These are phyloP conservation scores for Apiospora pterosperma DNA, from an alignment of 2,329 filamentous ascomycete genomes.

Conservation along the genomic window DNA sequence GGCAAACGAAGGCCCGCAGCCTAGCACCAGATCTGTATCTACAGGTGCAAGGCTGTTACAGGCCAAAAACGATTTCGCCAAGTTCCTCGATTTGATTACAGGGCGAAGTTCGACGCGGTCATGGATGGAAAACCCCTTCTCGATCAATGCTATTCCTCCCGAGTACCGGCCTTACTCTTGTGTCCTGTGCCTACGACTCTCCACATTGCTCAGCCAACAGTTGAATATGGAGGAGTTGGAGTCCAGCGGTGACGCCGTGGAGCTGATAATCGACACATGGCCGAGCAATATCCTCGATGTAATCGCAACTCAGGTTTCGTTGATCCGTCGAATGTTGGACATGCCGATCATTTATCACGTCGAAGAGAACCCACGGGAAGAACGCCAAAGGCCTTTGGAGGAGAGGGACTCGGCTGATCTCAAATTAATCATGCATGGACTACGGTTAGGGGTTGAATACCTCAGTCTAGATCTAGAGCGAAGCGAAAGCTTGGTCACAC, in stretches of 20 bases:
- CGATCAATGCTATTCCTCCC: slow-evolving; percentile 54
- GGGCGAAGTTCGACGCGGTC: slow-evolving; percentile 48
- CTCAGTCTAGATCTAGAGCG: slow-evolving; percentile 60
- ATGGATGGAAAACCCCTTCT: slow-evolving; percentile 58
- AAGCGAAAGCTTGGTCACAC: slow-evolving; percentile 43
- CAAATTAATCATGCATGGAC: slow-evolving; percentile 57
- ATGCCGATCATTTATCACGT: slow-evolving; percentile 57
- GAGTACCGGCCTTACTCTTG: slow-evolving; percentile 59
- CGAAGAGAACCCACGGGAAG: slow-evolving; percentile 45
- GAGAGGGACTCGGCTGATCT: slow-evolving; percentile 46
- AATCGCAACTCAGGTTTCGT: slow-evolving; percentile 53
- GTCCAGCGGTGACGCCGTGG: slow-evolving; percentile 56
- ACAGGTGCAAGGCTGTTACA: slow-evolving; percentile 56
- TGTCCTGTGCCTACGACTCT: slow-evolving; percentile 59
- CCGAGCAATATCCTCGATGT: slow-evolving; percentile 43
- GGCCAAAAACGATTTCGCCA: slow-evolving; percentile 57
- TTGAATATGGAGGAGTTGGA: slow-evolving; percentile 51
- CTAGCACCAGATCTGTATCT: slow-evolving; percentile 36
- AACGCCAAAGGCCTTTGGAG: slow-evolving; percentile 32
- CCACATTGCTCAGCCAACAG: slow-evolving; percentile 51
- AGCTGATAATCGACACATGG: slow-evolving; percentile 58
- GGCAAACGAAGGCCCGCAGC: slow-evolving; percentile 23
- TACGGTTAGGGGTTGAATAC: slow-evolving; percentile 65
- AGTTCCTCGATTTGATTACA: slow-evolving; percentile 55
- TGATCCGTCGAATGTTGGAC: slow-evolving; percentile 53